Evolutionary conservation across 2,329 filamentous ascomycete genomes (phyloP).

Genomic region (Coniochaeta ligniaria): DNA sequence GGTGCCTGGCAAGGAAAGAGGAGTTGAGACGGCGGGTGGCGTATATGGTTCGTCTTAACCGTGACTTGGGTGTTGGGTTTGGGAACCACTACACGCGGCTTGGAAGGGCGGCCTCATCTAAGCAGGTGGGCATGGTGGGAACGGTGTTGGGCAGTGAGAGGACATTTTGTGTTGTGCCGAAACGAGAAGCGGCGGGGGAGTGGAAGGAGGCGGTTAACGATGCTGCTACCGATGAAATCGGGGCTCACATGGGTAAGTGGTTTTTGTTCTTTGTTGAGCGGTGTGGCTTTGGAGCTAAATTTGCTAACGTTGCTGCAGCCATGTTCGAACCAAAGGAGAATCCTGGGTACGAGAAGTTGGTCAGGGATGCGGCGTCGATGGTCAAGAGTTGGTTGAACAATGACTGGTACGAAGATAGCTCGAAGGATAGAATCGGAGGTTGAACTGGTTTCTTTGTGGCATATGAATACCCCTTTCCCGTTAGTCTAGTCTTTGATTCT

Average conservation of each 20-base stretch:
- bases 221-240: constrained; percentile 67
- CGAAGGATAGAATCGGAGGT: constrained; percentile 19
- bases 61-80: constrained; percentile 66
- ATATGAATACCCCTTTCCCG: background rate
- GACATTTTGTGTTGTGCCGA: constrained; percentile 83
- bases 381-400: constrained; percentile 59
- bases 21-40: constrained; percentile 70
- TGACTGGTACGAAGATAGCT: constrained; percentile 58
- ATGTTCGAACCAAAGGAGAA: constrained; percentile 72
- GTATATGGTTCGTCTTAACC: constrained; percentile 57
- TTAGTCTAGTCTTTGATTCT: background rate
- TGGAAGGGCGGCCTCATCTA: constrained; percentile 56
- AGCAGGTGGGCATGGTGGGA: constrained; percentile 42
- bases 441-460: background rate
- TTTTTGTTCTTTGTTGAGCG: background rate
- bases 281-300: background rate
- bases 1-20: constrained; percentile 76
- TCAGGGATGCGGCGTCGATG: constrained; percentile 56
- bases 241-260: constrained; percentile 65
- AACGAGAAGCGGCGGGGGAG: constrained; percentile 38
- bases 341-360: constrained; percentile 62
- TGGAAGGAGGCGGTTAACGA: constrained; percentile 76
- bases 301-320: constrained; percentile 26
- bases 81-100: constrained; percentile 83
- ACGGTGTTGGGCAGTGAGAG: constrained; percentile 61